Evolutionary conservation across 2,329 filamentous ascomycete genomes (phyloP), one percentile per base, ranked within the genome.

Genomic region (Microdochium trichocladiopsis): DNA sequence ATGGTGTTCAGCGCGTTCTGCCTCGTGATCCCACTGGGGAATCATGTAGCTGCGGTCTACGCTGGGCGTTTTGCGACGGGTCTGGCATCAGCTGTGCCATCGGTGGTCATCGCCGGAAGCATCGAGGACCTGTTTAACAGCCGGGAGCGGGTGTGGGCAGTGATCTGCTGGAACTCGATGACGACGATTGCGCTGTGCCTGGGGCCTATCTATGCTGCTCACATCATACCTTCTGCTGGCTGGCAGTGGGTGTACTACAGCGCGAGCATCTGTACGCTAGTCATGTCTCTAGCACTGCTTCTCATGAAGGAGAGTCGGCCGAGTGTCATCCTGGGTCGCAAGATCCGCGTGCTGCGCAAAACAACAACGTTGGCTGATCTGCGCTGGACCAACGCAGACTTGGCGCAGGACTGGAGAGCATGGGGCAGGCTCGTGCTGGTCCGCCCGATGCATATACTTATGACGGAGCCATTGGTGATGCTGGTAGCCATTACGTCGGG

Each of bases 61-160:
- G 41, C 21, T 2, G 72, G 72, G 23, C 66, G 76, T 5, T 66
- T 75, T 33, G 22, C 72, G 4, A 69, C 70, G 3, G 76, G 76
- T 0, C 56, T 75, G 4, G 60, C 73, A 10, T 76, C 75, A 0
- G 73, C 75, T 3, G 69, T 76, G 12, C 75, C 75, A 2, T 68
- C 72, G 0, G 71, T 74, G 22, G 72, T 78, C 5, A 69, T 72
- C 9, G 67, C 71, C 0, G 74, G 76, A 1, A 75, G 71, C 49
- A 67, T 78, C 28, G 75, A 79, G 53, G 75, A 79, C 54, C 69
- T 79, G 60, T 77, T 70, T 63, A 70, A 75, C 52, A 65, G 68
- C 2, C 64, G 66, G 51, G 64, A 63, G n/a, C 66, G 75, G 14
- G 69, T 77, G 8, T 77, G 72, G 73, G 59, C 73, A 14, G 65